Evolutionary conservation across 257 asterid species (phyloP).

Genomic region (Solanum chilense): DNA sequence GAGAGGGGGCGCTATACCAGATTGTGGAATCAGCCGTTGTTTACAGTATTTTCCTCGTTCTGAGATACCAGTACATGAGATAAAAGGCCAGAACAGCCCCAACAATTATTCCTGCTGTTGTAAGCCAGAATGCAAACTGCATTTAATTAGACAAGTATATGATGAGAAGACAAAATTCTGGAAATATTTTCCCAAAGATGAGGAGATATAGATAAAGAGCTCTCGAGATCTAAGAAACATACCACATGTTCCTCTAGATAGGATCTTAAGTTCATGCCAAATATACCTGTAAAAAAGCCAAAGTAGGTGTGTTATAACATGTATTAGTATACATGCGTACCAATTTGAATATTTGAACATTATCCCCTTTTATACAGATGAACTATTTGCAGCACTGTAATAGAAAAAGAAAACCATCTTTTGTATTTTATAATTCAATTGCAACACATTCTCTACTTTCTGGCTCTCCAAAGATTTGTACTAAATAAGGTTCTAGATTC

Average conservation of each 20-base stretch:
- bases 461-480: background rate
- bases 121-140: slow-evolving; percentile 96
- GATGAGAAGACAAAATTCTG: background rate
- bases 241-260: slow-evolving; percentile 92
- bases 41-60: slow-evolving; percentile 66
- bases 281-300: slow-evolving; percentile 58
- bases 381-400: background rate
- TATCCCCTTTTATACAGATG: background rate
- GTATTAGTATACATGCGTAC: background rate
- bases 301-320: background rate
- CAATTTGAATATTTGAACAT: background rate
- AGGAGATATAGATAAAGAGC: background rate
- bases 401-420: background rate
- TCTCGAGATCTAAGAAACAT: slow-evolving; percentile 3
- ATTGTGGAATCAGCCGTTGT: background rate
- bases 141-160: background rate
- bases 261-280: slow-evolving; percentile 97
- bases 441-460: background rate
- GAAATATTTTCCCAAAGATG: background rate
- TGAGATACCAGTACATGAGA: slow-evolving; percentile 69
- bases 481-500: background rate
- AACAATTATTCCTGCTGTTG: slow-evolving; percentile 75
- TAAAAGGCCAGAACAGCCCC: slow-evolving; percentile 68
- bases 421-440: background rate
- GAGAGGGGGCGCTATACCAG: background rate